phyloP scores from a whole-genome alignment of 2,329 filamentous ascomycete genomes.

The Cladosporium velox region DNA sequence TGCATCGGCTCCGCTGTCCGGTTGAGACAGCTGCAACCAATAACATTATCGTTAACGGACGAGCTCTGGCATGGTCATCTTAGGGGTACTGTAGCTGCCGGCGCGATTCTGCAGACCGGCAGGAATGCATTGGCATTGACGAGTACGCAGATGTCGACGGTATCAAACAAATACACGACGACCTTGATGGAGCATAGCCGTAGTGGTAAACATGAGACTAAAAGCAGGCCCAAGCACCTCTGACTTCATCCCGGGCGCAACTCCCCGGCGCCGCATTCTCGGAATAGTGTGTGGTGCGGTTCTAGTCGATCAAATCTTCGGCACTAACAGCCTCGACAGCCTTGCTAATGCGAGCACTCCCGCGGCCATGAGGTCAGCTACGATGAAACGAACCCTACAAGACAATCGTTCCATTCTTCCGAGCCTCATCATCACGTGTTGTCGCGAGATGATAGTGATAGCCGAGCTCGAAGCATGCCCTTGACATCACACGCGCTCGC shows the following conservation, averaged over 20 bases:
- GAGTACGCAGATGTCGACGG: neutral
- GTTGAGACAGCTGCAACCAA: slow-evolving; percentile 9
- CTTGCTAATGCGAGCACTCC: slow-evolving; percentile 7
- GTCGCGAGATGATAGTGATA: neutral
- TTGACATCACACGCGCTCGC: slow-evolving; percentile 16
- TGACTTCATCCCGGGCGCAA: slow-evolving; percentile 1
- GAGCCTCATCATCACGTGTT: slow-evolving; percentile 8
- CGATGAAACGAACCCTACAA: neutral
- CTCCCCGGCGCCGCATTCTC: slow-evolving; percentile 9
- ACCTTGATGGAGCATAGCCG: neutral
- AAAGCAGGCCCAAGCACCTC: too few relatives aligned
- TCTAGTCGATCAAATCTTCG: neutral
- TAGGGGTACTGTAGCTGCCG: neutral
- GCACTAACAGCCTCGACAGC: neutral
- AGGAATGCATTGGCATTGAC: neutral
- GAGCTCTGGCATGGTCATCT: neutral
- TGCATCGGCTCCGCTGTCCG: slow-evolving; percentile 21
- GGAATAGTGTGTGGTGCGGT: neutral
- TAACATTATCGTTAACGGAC: neutral
- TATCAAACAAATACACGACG: neutral
- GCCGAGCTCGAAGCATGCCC: neutral
- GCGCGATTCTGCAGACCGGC: neutral
- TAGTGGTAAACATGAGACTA: neutral
- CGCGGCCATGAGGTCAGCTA: slow-evolving; percentile 15
- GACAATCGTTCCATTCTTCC: slow-evolving; percentile 12